Percentiles rank a stretch among this genome's conserved stretches.
Evolutionary conservation across 129 eudicot genomes (phyloP).

Genomic region (Saposhnikovia divaricata): DNA sequence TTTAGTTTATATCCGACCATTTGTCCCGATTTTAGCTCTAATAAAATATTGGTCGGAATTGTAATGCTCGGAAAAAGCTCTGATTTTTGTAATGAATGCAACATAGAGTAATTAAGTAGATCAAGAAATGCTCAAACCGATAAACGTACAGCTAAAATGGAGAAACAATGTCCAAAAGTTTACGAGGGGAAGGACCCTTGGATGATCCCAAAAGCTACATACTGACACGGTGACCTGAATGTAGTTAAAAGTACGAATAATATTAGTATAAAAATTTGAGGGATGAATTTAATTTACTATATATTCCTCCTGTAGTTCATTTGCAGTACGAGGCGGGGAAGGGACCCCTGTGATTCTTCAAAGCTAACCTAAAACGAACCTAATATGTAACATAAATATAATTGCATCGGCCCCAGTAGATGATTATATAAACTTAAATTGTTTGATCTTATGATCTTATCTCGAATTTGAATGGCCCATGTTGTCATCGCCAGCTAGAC

Average conservation of each 20-base stretch:
- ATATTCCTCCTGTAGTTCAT: background rate
- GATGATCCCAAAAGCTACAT: background rate
- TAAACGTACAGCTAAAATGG: too few relatives aligned
- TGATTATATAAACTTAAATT: background rate
- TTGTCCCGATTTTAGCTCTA: too few relatives aligned
- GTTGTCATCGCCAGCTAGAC: constrained; percentile 46
- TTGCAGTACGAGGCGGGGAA: background rate
- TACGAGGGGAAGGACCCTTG: background rate
- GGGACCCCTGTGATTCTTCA: constrained; percentile 29
- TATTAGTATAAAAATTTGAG: too few relatives aligned
- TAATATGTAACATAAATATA: background rate
- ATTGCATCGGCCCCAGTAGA: constrained; percentile 7
- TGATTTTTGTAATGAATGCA: too few relatives aligned
- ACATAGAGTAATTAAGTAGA: too few relatives aligned
- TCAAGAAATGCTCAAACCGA: too few relatives aligned
- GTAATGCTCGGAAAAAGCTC: too few relatives aligned
- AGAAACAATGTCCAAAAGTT: background rate
- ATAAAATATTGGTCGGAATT: too few relatives aligned
- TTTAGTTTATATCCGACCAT: too few relatives aligned
- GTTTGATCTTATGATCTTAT: constrained; percentile 75
- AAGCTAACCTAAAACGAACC: constrained; percentile 15
- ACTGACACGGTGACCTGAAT: background rate
- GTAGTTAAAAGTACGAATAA: too few relatives aligned
- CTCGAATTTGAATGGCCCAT: constrained; percentile 15
- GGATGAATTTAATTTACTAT: too few relatives aligned